Base-by-base conservation (phyloP, 2,329 filamentous ascomycete species). In the Pyrenochaeta sp. region DNA sequence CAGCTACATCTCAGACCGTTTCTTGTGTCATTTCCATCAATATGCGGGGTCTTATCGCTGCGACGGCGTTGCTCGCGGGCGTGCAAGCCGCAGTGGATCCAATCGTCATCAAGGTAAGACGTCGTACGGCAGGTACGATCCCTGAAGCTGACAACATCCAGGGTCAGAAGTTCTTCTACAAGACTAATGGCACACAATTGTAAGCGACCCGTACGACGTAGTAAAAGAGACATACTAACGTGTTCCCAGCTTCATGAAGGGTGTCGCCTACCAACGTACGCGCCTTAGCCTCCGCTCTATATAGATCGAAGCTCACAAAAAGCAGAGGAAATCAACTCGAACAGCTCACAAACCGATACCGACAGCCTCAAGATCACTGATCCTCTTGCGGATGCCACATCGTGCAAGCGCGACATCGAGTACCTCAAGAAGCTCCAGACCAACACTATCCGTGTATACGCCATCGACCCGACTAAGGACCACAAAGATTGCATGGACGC, bases 371-470 rank as follows among this genome's bases (percentile, higher is more conserved):
- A 83, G 61, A 98, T 93, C 83, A 85, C 83, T 63, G 95, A 99
- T 76, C 94, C 95, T 57, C 87, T 99, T 40, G 85, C 92, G 67
- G 88, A 96, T 73, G 79, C 81, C 56, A 80, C 82, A 34, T 79
- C 81, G 67, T 98, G 95, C 85, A 86, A 86, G 78, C 91, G 94
- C 71, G 95, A 99, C 77, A 86, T 99, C 48, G 92, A 92, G 46
- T 87, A 91, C 71, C 85, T 99, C 67, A 77, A 86, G 76, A 82
- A 92, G 78, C 86, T 97, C 61, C 85, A 88, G 64, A 97, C 93
- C 80, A 99, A 99, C 48, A 64, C 61, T 24, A 94, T 99, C 79
- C 94, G 95, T 79, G 93, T 95, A 55, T 99, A 99, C 79, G 93
- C 94, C 71, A 88, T 98, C 72, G 87, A 98, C 81, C 91, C 94